These are phyloP conservation scores for Lactarius deliciosus DNA, from an alignment of 768 basidiomycete genomes.

Conservation along the genomic window DNA sequence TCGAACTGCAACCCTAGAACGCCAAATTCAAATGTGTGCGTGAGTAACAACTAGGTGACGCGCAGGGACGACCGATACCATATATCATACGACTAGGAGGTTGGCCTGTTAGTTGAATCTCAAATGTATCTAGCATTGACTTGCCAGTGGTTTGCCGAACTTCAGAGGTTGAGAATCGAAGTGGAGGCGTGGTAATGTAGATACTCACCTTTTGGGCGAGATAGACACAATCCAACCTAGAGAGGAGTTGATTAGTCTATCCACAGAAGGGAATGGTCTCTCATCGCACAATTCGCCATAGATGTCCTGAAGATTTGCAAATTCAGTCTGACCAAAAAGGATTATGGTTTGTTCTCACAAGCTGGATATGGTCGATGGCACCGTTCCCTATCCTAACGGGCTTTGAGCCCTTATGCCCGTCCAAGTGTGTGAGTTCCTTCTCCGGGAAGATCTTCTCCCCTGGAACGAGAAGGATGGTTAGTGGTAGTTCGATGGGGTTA, in stretches of 20 bases:
- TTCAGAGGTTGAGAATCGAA: constrained; percentile 32
- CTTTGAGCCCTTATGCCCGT: constrained; percentile 83
- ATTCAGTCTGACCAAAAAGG: constrained; percentile 11
- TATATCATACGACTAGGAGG: constrained; percentile 52
- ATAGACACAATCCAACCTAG: constrained; percentile 94
- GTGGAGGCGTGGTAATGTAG: background rate
- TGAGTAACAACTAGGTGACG: background rate
- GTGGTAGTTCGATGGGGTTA: background rate
- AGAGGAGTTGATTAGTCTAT: background rate
- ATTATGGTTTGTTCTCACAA: constrained; percentile 47
- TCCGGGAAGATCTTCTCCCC: constrained; percentile 70
- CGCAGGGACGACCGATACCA: constrained; percentile 40
- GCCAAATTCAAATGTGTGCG: background rate
- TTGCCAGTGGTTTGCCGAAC: constrained; percentile 76
- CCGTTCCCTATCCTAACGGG: constrained; percentile 94
- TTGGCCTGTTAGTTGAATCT: background rate
- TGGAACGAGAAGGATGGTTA: constrained; percentile 16
- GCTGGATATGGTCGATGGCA: constrained; percentile 89
- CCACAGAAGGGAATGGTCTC: background rate
- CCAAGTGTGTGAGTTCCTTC: constrained; percentile 84
- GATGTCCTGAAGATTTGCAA: constrained; percentile 66
- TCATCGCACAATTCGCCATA: constrained; percentile 85
- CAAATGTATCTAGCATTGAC: constrained; percentile 31
- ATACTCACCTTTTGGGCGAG: constrained; percentile 80
- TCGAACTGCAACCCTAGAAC: constrained; percentile 40